Base-by-base conservation (phyloP, 75 land plant genomes). In the Pinus tabuliformis region DNA sequence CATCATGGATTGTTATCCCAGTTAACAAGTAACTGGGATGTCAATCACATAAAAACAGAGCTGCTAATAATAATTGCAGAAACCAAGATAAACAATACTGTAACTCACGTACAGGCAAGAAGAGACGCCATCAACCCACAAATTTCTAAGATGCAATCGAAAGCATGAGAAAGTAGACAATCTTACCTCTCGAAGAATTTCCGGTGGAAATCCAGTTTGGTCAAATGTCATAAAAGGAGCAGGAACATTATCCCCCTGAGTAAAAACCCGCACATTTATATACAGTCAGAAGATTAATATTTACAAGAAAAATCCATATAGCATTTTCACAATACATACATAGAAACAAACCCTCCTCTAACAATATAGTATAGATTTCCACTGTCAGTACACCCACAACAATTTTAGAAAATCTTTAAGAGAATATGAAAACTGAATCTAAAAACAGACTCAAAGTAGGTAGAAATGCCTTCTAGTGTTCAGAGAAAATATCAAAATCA, bases 151-250 rank as follows among this genome's bases (percentile, higher is more conserved):
- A 70, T 58, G 24, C 30, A 70, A 33, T 33, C 57, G 20, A 5
- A 3, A 13, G 26, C 8, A 77, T 28, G 21, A 18, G 5, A 24
- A 11, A 49, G 65, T 3, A 30, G 18, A 14, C n/a, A 49, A 33
- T 22, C 57, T 74, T 85, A 96, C 98, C 99, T 94, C 98, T 84
- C 87, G 87, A n/a, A 95, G 83, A 70, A 96, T 75, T 75, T 96
- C 97, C 26, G 93, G 72, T 52, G 99, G 92, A 71, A 96, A 90
- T 42, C 90, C 95, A 73, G 98, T 89, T 56, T 89, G 76, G 36
- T 94, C 95, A 90, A 96, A 96, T 61, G 93, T 82, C 72, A 80
- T 84, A 62, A 87, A 86, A 59, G 99, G 99, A 22, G 89, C 81
- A 6, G 99, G 99, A 45, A 90, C 93, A 80, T 92, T 82, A 45